Conservation (phyloP, 805 yeast genomes). For the Suhomyces vadensis region DNA sequence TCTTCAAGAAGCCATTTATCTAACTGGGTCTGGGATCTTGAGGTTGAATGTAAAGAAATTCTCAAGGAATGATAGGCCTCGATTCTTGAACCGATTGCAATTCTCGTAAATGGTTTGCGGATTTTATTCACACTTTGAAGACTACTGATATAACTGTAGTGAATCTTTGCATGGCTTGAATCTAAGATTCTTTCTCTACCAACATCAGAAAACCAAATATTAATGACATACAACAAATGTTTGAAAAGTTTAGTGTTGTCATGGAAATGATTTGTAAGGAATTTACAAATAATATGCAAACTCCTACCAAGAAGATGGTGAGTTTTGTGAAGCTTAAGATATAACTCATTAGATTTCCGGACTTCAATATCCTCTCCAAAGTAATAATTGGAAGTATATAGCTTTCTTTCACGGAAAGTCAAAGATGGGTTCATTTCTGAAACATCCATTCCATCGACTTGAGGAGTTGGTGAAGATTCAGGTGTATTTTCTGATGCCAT, state of each 20-base stretch:
- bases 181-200: conserved; percentile 70
- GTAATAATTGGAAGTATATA: conserved; percentile 63
- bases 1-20: conserved; percentile 67
- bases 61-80: conserved; percentile 76
- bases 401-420: conserved; percentile 58
- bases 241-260: conserved; percentile 67
- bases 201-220: conserved; percentile 78
- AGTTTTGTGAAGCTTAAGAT: conserved; percentile 54
- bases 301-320: conserved; percentile 61
- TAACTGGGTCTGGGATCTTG: conserved; percentile 64
- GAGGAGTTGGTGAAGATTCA: conserved; percentile 29
- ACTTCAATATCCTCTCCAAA: conserved; percentile 58
- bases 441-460: conserved; percentile 42
- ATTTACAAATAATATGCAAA: conserved; percentile 57
- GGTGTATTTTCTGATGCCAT: conserved; percentile 15
- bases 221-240: conserved; percentile 60
- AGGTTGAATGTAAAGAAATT: conserved; percentile 67
- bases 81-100: conserved; percentile 72
- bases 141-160: conserved; percentile 55
- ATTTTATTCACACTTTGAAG: conserved; percentile 65
- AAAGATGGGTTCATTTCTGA: conserved; percentile 56
- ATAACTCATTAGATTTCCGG: conserved; percentile 34
- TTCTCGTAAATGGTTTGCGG: conserved; percentile 72
- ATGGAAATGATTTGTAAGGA: conserved; percentile 49
- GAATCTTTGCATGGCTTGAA: conserved; percentile 55